Evolutionary conservation across 768 basidiomycete species (phyloP), one percentile per base, ranked within the genome.

Genomic region (Lactifluus pinguis): DNA sequence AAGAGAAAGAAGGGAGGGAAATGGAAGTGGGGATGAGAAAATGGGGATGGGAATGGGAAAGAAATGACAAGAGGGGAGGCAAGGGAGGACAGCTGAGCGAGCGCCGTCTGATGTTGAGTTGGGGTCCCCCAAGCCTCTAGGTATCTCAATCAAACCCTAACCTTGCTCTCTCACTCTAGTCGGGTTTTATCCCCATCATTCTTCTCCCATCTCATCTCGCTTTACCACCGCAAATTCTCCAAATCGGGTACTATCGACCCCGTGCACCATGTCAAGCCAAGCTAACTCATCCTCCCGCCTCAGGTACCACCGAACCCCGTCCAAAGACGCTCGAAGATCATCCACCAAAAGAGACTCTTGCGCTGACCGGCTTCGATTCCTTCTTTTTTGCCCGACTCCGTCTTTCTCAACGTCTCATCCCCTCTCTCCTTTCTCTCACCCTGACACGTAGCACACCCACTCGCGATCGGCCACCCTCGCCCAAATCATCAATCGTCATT

Each of bases 1-100:
- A 67, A 60, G 65, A 65, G 62, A 57, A 57, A 30, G 41, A 53
- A 32, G 45, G 47, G 61, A 50, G 41, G n/a, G 34, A 10, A 9
- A 19, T 44, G 19, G 9, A 19, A 25, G 6, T 14, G 13, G 41
- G 41, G 6, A 21, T 3, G 4, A 11, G 45, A 47, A 47, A 25
- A 2, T 25, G 21, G 21, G 45, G 25, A 47, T n/a, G 44, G 17
- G 45, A 13, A 47, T 25, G 45, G 45, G 45, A 19, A 21, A 6
- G 44, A 10, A 21, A 9, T 6, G 44, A 14, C 44, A n/a, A 19
- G 19, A 10, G 44, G 25, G 25, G 25, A 25, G 25, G 25, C 25
- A 25, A 25, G 25, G 25, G 25, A 25, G 25, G 25, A 2, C 25
- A 25, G 25, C 25, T 25, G 25, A 25, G 25, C 25, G 25, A 25